phyloP scores from a whole-genome alignment of 305 asterid genomes.

The Fraxinus sp. region DNA sequence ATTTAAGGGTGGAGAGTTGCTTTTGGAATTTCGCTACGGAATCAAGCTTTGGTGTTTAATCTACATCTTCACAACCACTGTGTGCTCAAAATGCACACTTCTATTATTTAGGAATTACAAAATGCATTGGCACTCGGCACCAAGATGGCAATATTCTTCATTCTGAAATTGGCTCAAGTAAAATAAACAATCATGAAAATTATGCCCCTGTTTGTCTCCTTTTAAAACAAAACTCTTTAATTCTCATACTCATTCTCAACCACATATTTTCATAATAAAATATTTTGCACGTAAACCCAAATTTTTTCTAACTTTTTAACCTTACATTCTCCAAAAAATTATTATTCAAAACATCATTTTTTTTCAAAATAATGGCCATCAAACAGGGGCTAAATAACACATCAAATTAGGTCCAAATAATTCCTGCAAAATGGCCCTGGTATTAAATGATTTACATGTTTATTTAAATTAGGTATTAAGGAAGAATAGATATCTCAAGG shows the following conservation, averaged over 20 bases:
- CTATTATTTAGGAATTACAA: not conserved
- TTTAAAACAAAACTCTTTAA: not conserved
- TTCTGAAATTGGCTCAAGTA: not conserved
- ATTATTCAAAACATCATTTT: not conserved
- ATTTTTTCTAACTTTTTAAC: not conserved
- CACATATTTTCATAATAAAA: too few species aligned
- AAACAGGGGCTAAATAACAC: not conserved
- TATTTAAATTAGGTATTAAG: not conserved
- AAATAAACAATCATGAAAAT: not conserved
- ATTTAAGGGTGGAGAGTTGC: not conserved
- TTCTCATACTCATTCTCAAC: not conserved
- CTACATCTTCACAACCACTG: not conserved
- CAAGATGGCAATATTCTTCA: not conserved
- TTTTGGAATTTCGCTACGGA: slow-evolving; percentile 3
- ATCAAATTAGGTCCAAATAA: not conserved
- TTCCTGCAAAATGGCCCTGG: not conserved
- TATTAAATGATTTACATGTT: not conserved
- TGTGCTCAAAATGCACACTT: not conserved
- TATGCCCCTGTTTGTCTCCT: not conserved
- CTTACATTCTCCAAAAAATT: not conserved
- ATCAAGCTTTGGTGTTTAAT: not conserved
- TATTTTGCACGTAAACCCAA: not conserved
- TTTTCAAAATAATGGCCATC: not conserved
- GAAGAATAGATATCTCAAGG: not conserved
- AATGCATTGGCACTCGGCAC: not conserved